Base-by-base conservation (phyloP, 148 eudicot species). In the Pouteria glomerata region DNA sequence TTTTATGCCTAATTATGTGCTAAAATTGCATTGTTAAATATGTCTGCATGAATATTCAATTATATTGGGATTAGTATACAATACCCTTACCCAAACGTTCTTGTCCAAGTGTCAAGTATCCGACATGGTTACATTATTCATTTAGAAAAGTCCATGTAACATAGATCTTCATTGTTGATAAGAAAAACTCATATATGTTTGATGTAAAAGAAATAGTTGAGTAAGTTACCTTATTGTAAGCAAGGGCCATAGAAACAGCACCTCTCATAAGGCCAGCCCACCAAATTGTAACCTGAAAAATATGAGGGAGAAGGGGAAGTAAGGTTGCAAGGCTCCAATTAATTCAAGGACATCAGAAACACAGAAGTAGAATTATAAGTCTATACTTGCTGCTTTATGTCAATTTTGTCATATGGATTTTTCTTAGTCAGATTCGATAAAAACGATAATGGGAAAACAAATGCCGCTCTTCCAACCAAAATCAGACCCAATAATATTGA, bases 231-330 rank as follows among this genome's bases (percentile, higher is more conserved):
- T 90, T 84, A 58, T 90, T 90, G 77, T 90, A 90, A 67, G 96
- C 90, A 61, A 90, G 90, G 41, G 96, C 96, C 89, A 90, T 82
- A 21, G 96, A 88, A 69, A 90, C 96, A 67, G 96, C 96, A 31
- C 96, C 96, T 68, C 96, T 80, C 96, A 90, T 90, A 34, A 90
- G 89, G 71, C 96, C 96, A 72, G 96, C 90, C 96, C 96, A 90
- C 96, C 96, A 90, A 48, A 88, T 83, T 24, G 84, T 86, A 47
- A 88, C 69, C 96, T 90, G 76, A 63, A 81, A 79, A 66, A n/a
- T n/a, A n/a, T n/a, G n/a, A 14, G 13, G 16, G 18, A 29, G 53
- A 4, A 18, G 56, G 27, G 64, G 31, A 67, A 35, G 8, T 50
- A 10, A 45, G 7, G 24, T n/a, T 63, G 21, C 16, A 71, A 58